Evolutionary conservation across 495 filamentous ascomycete species (phyloP), one percentile per base, ranked within the genome.

Genomic region (Copromyces sp.): DNA sequence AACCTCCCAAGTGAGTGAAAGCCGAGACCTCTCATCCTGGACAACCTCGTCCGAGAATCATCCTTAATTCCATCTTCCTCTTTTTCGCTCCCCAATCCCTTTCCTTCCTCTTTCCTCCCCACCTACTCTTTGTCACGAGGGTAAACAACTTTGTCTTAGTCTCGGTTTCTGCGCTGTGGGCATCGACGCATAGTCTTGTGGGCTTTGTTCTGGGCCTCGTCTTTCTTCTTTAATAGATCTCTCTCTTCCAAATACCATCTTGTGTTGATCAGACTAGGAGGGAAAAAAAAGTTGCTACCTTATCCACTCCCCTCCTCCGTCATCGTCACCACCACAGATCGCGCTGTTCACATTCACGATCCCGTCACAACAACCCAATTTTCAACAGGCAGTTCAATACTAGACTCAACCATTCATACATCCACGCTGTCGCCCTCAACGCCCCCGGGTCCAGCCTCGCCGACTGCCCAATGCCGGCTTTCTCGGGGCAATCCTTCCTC

Each of bases 381-480:
- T 68, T 38, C 70, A 39, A 14, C 70, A 71, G 70, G 42, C 68
- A 20, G 32, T 35, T 65, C 4, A 24, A 44, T 4, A 69, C 44
- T 37, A n/a, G 8, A 20, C 32, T 17, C n/a, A 11, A 4, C 61
- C 14, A 65, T 29, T 7, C 53, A 65, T 65, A 6, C 32, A 65
- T 65, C 29, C 29, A 65, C 53, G 14, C 53, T 65, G 53, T 65
- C 53, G 53, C 53, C 29, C 29, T 65, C 53, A 65, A 65, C 53
- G 7, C 53, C 72, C n/a, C 41, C 68, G 59, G 35, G 38, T 42
- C 37, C 41, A n/a, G 40, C 68, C 69, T 70, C 41, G 47, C 70
- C 45, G 40, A 61, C 35, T 73, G 69, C 73, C 79, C 75, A 81
- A 82, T 82, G 80, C 80, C 73, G 74, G 70, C 73, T 72, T 71